phyloP scores from a whole-genome alignment of 176 grass and related monocot genomes.

The Melocanna baccifera region DNA sequence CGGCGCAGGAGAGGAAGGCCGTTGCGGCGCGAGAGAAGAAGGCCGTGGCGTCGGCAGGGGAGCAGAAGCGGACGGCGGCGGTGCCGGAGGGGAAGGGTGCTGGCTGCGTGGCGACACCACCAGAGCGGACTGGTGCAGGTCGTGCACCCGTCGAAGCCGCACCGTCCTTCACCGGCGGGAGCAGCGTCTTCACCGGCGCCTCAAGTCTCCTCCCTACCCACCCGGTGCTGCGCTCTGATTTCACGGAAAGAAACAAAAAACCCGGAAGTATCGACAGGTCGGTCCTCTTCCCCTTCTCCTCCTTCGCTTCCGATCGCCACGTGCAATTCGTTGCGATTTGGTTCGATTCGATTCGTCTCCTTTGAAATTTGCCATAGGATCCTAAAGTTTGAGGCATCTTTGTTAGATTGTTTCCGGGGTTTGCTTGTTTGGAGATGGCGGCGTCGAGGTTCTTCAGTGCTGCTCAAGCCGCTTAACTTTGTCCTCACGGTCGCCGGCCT shows the following conservation, averaged over 20 bases:
- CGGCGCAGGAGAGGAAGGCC: too few relatives aligned
- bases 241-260: not conserved
- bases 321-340: not conserved
- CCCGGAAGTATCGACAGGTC: conserved; percentile 11
- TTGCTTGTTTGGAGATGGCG: conserved; percentile 51
- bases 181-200: too few relatives aligned
- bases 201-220: too few relatives aligned
- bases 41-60: too few relatives aligned
- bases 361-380: not conserved
- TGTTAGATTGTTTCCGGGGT: conserved; percentile 18
- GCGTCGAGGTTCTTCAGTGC: conserved; percentile 82
- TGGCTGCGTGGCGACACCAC: too few relatives aligned
- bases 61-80: too few relatives aligned
- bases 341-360: not conserved
- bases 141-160: too few relatives aligned
- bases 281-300: not conserved
- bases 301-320: conserved; percentile 3
- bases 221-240: too few relatives aligned
- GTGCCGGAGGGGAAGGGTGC: too few relatives aligned
- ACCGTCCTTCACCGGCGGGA: too few relatives aligned
- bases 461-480: conserved; percentile 90
- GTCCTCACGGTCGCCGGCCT: conserved; percentile 73
- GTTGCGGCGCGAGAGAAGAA: too few relatives aligned
- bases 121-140: too few relatives aligned
- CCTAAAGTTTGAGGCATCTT: conserved; percentile 6